Evolutionary conservation across 257 asterid species (phyloP), one percentile per base, ranked within the genome.

Genomic region (Jaltomata sinuosa): DNA sequence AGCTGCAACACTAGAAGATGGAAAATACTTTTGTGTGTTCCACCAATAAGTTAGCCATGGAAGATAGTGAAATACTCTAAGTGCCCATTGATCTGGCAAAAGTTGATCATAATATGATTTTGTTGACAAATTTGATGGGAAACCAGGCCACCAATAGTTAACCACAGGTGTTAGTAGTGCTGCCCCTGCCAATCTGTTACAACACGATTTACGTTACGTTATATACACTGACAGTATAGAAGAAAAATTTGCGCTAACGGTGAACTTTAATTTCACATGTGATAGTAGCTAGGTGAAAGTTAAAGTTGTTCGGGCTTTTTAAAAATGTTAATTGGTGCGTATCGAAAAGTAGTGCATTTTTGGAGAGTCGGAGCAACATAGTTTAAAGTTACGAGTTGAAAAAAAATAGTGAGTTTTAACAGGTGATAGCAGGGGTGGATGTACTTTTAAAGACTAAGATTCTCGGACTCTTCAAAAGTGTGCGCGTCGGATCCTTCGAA

Each of bases 401-500:
- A 10, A 59, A 59, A 25, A 25, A 1, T 3, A 0, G 11, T 16
- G 1, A 15, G 19, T 8, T 54, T 54, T 54, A 54, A 54, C 62
- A 54, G 0, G 29, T 54, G 62, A 54, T 54, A 52, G 27, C 3
- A 6, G 9, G 8, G 55, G n/a, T 15, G n/a, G 59, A 18, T 18
- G 22, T 53, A 53, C 25, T 18, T 3, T 18, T 53, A 54, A 54
- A 54, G 62, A 3, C 49, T 10, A 42, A 8, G 49, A 6, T 62
- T 2, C 11, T 11, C 4, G 2, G 0, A 25, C 19, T 61, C 18
- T 11, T 61, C 18, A 61, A 25, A 0, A 61, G 25, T 61, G 21
- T 27, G 19, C 6, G 3, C 0, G n/a, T 0, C 0, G 5, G 0
- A 64, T 2, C n/a, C n/a, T n/a, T n/a, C n/a, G n/a, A n/a, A n/a